A percentile compares a stretch with the other conserved stretches of the same genome.
These are phyloP conservation scores for Coemansia sp. DNA, from an alignment of 192 early-diverging fungal genomes.

Conservation along the genomic window DNA sequence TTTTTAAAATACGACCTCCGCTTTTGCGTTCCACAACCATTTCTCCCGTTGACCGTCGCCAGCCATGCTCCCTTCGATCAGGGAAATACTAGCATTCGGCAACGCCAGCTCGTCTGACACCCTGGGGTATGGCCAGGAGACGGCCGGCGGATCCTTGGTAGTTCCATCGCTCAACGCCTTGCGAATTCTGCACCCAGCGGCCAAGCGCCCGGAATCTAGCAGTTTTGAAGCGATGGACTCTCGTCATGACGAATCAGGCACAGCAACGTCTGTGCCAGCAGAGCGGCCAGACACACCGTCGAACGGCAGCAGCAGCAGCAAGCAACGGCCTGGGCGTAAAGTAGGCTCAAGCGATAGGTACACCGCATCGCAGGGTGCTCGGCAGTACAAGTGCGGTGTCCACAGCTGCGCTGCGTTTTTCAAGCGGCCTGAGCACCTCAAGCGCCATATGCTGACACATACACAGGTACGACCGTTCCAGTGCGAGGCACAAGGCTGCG, in stretches of 20 bases:
- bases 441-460: conserved; percentile 84
- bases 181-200: background rate
- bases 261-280: background rate
- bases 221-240: background rate
- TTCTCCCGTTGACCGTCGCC: background rate
- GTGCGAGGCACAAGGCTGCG: conserved; percentile 69
- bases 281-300: background rate
- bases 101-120: background rate
- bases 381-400: conserved; percentile 61
- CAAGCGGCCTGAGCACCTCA: conserved; percentile 81
- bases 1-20: background rate
- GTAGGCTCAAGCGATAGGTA: conserved; percentile 26
- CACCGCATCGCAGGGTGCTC: conserved; percentile 31
- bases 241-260: background rate
- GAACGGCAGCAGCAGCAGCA: background rate
- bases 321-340: conserved; percentile 49
- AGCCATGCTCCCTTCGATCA: conserved; percentile 47
- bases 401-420: conserved; percentile 70
- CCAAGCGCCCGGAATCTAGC: background rate
- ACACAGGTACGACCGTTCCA: conserved; percentile 84
- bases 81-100: conserved; percentile 48
- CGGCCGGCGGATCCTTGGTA: background rate
- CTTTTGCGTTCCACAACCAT: background rate
- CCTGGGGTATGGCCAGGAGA: background rate
- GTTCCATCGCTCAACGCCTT: background rate